Base-by-base conservation (phyloP, 176 grass and related monocot genomes). In the Bothriochloa decipiens region DNA sequence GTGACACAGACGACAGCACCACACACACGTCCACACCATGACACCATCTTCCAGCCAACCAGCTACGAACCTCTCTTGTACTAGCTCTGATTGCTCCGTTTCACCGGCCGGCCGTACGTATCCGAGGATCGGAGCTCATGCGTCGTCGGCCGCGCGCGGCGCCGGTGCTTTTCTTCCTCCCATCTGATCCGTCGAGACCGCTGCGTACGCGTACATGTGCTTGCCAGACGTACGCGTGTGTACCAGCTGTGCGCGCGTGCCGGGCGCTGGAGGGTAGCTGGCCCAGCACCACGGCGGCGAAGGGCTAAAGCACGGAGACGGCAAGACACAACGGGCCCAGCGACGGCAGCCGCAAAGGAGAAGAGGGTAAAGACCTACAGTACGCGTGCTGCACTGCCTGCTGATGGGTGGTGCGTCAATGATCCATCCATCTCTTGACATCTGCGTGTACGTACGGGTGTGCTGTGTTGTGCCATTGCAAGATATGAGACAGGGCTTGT, bases 71-170 rank as follows among this genome's bases (percentile, higher is more conserved):
- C 22, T 72, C 69, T 37, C 36, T 25, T n/a, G 36, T 41, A 4
- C 43, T 32, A 1, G 29, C 1, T 32, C 45, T 45, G 86, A 82
- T 40, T 52, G 72, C 64, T 82, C 50, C 64, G 20, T 82, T 70
- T 57, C 39, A 76, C 86, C 86, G 23, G 82, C 86, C 86, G 17
- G 81, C 22, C 64, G 3, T 70, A 45, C 45, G 13, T 13, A 49
- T 47, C 35, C 33, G 29, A 13, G 37, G 40, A 12, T 11, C 43
- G 43, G 45, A 47, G 70, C 67, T 63, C 58, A 68, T 23, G 43
- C 3, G 0, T 42, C 7, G 2, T 11, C 23, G 11, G 23, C 10
- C 3, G 60, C 4, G 4, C 3, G 60, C 4, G 4, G 60, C 23
- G 4, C n/a, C 60, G n/a, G 9, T 11, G 58, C 11, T n/a, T 25